A percentile compares a stretch with the other conserved stretches of the same genome.
These are phyloP conservation scores for Ilyonectria destructans DNA, from an alignment of 2,329 filamentous ascomycete genomes.

Conservation along the genomic window DNA sequence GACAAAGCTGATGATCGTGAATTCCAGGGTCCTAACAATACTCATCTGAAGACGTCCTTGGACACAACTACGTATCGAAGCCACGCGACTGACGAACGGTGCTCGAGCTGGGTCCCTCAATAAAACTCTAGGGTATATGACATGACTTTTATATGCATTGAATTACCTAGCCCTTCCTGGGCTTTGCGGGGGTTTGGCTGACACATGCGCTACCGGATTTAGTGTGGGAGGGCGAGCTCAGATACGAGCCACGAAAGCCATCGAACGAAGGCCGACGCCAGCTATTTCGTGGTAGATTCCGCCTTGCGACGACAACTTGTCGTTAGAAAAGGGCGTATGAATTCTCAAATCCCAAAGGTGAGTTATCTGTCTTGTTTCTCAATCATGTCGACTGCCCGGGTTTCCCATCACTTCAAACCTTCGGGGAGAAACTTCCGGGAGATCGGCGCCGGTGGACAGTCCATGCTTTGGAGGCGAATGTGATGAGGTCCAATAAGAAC, in stretches of 20 bases:
- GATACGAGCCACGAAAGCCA: conserved; percentile 30
- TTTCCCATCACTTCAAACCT: not conserved
- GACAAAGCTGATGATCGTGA: conserved; percentile 1
- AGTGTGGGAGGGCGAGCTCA: conserved; percentile 16
- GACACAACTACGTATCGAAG: not conserved
- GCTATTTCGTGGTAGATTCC: conserved; percentile 15
- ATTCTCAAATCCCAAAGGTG: conserved; percentile 54
- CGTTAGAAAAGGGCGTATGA: conserved; percentile 49
- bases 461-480: conserved; percentile 7
- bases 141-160: not conserved
- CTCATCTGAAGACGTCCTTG: not conserved
- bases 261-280: conserved; percentile 15
- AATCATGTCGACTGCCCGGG: conserved; percentile 2
- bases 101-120: not conserved
- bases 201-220: not conserved
- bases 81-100: conserved; percentile 7
- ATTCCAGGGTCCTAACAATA: not conserved
- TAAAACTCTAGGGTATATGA: conserved; percentile 16
- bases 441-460: conserved; percentile 16
- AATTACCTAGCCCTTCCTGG: no score
- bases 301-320: conserved; percentile 34
- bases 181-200: not conserved
- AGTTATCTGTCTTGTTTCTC: conserved; percentile 18
- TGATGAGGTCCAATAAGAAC: conserved; percentile 14
- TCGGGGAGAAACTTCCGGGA: not conserved